These are phyloP conservation scores for Brettanomyces nanus DNA, from an alignment of 805 yeast genomes.

Conservation along the genomic window DNA sequence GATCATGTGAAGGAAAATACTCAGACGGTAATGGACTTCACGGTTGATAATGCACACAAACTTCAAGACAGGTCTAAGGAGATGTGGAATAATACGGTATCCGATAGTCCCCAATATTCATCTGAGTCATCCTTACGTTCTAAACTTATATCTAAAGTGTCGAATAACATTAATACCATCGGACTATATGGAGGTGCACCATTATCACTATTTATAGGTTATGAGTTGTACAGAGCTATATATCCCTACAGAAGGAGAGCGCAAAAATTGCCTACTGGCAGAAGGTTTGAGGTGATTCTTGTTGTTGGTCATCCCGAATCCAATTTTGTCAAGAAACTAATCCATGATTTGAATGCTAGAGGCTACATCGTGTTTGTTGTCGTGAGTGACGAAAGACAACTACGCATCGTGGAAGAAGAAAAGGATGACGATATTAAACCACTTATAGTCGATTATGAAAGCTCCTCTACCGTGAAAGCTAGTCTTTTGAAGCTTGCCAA, in stretches of 20 bases:
- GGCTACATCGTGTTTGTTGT: constrained; percentile 80
- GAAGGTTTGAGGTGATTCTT: constrained; percentile 66
- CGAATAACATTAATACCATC: constrained; percentile 1
- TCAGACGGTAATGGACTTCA: not conserved
- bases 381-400: constrained; percentile 53
- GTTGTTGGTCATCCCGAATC: constrained; percentile 73
- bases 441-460: constrained; percentile 42
- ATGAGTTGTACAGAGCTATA: constrained; percentile 4
- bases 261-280: constrained; percentile 55
- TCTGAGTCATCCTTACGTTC: no score
- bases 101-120: not conserved
- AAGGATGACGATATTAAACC: constrained; percentile 64
- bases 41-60: not conserved
- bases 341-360: constrained; percentile 65
- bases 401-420: constrained; percentile 44
- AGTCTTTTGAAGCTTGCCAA: constrained; percentile 43
- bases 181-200: constrained; percentile 5
- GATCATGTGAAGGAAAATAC: constrained; percentile 1
- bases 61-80: not conserved
- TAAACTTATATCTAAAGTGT: not conserved
- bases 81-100: not conserved
- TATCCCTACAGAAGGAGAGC: constrained; percentile 40
- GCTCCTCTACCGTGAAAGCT: constrained; percentile 32
- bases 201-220: constrained; percentile 4
- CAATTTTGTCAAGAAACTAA: constrained; percentile 60